Evolutionary conservation across 2,329 filamentous ascomycete species (phyloP).

Genomic region (Alternaria ethzedia): DNA sequence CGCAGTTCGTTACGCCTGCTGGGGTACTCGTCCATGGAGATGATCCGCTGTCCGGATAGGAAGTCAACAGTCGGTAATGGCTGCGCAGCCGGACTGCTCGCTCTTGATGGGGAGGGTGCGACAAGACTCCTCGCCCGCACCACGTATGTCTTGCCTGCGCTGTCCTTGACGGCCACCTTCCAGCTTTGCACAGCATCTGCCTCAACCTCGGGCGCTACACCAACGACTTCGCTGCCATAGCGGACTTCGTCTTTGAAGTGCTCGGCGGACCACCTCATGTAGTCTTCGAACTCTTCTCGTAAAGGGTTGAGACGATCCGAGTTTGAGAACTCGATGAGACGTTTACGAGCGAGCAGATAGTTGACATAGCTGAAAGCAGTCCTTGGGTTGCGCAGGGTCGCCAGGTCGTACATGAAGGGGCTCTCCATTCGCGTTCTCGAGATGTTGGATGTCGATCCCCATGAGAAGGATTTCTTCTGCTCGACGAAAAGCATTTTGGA

Average conservation of each 20-base stretch:
- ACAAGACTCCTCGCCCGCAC: conserved; percentile 37
- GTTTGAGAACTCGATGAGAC: conserved; percentile 46
- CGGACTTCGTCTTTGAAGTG: conserved; percentile 41
- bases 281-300: conserved; percentile 49
- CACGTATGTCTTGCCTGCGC: conserved; percentile 28
- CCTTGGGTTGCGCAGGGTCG: conserved; percentile 44
- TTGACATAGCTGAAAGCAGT: conserved; percentile 45
- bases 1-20: conserved; percentile 39
- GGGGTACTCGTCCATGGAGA: conserved; percentile 41
- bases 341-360: conserved; percentile 40
- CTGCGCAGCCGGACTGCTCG: conserved; percentile 19
- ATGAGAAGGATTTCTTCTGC: conserved; percentile 42
- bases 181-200: conserved; percentile 29
- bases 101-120: conserved; percentile 32
- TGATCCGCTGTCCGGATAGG: conserved; percentile 42
- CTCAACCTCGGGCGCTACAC: conserved; percentile 33
- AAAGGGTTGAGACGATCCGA: conserved; percentile 47
- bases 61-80: conserved; percentile 37
- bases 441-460: conserved; percentile 36
- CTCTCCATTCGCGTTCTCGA: conserved; percentile 44
- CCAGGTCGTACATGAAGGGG: conserved; percentile 46
- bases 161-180: conserved; percentile 38
- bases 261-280: conserved; percentile 45
- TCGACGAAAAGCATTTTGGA: conserved; percentile 42
- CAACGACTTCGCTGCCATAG: conserved; percentile 41